Base-by-base conservation (phyloP, 2,329 filamentous ascomycete genomes). In the Paracamarosporium sp. region DNA sequence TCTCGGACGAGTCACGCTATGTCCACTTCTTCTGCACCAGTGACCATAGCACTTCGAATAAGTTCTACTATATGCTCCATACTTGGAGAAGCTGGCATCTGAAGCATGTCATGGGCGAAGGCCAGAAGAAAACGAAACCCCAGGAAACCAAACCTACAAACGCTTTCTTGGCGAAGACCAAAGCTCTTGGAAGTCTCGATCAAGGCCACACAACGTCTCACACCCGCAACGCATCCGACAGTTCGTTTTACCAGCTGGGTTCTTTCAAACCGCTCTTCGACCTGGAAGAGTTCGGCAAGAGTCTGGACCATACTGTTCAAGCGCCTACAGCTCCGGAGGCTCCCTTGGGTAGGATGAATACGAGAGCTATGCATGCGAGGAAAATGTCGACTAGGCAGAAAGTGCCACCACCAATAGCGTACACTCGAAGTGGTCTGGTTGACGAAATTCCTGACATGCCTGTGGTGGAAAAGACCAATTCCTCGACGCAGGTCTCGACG, bases 51-150 rank as follows among this genome's bases (percentile, higher is more conserved):
- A 76, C 88, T 1, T 91, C 91, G 0, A 82, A 84, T n/a, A 79
- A 81, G 13, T 97, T 94, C 78, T 88, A 90, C 68, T 81, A 84
- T 15, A 83, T 84, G 24, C 83, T 96, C 1, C 92, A 97, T 60
- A 80, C 79, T 36, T 97, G 93, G 93, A 86, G 94, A 57, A 96
- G 91, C 75, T 97, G 93, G 92, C 97, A 97, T 70, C 79, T 97
- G 7, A 90, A 92, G 41, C 88, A 91, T 65, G 87, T 88, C 59
- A 84, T 89, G 70, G 86, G 88, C 17, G 83, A 84, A 53, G 81
- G 81, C n/a, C 71, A 80, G 59, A 79, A 77, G 64, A 68, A 74
- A 38, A 64, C 71, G 20, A 77, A 73, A 55, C 67, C 68, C 17
- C 68, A 63, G 20, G 72, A 74, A 47, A 70, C 67, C 46, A 74